These are phyloP conservation scores for Lachancea dasiensis DNA, from an alignment of 805 yeast genomes.

Conservation along the genomic window DNA sequence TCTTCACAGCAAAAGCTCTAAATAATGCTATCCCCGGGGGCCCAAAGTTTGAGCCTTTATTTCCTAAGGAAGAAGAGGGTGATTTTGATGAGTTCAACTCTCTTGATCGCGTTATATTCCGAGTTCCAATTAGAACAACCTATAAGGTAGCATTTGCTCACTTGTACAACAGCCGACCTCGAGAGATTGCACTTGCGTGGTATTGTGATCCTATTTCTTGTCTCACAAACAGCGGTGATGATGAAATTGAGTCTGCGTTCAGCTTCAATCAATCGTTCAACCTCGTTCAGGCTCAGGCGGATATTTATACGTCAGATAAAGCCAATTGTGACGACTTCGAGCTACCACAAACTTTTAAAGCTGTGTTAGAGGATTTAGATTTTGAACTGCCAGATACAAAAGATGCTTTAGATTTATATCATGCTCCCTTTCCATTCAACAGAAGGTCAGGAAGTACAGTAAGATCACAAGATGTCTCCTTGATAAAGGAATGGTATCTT, in stretches of 20 bases:
- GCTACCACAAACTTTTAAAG: slow-evolving; percentile 40
- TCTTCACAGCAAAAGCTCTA: slow-evolving; percentile 86
- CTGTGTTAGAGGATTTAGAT: slow-evolving; percentile 45
- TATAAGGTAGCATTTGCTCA: slow-evolving; percentile 83
- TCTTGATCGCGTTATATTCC: slow-evolving; percentile 76
- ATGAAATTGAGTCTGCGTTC: slow-evolving; percentile 43
- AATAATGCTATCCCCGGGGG: slow-evolving; percentile 91
- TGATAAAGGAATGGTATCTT: slow-evolving; percentile 76
- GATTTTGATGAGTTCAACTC: slow-evolving; percentile 90
- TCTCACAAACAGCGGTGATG: slow-evolving; percentile 38
- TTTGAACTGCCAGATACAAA: slow-evolving; percentile 42
- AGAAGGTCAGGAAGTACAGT: slow-evolving; percentile 62
- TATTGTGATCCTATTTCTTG: slow-evolving; percentile 61
- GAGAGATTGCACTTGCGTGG: slow-evolving; percentile 54
- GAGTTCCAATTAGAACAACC: slow-evolving; percentile 74
- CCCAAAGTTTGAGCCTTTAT: slow-evolving; percentile 87
- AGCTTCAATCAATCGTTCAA: slow-evolving; percentile 47
- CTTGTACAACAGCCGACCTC: slow-evolving; percentile 71
- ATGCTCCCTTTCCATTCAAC: slow-evolving; percentile 85
- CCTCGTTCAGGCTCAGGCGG: slow-evolving; percentile 42
- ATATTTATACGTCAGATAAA: slow-evolving; percentile 21
- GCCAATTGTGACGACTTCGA: slow-evolving; percentile 37
- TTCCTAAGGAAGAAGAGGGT: slow-evolving; percentile 59
- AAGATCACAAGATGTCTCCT: slow-evolving; percentile 85
- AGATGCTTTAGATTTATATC: slow-evolving; percentile 62